These are phyloP conservation scores for Saccharata proteae DNA, from an alignment of 2,329 filamentous ascomycete species.

Conservation along the genomic window DNA sequence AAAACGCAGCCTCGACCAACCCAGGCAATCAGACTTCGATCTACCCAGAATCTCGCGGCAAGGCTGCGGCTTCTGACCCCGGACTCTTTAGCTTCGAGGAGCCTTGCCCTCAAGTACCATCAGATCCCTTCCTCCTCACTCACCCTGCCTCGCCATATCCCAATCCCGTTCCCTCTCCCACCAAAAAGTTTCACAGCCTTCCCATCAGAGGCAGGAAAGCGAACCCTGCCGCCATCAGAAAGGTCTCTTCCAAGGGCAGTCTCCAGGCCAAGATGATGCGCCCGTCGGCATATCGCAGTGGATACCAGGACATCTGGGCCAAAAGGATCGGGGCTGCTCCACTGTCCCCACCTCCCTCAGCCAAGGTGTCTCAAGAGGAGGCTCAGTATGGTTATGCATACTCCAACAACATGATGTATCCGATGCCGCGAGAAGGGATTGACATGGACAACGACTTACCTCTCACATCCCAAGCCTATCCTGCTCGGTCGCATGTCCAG, in stretches of 20 bases:
- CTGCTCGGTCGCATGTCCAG: constrained; percentile 3
- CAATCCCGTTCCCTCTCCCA: constrained; percentile 13
- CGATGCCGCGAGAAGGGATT: constrained; percentile 1
- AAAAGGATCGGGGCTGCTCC: constrained; percentile 33
- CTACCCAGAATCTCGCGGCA: constrained; percentile 20
- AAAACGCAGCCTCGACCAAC: constrained; percentile 32
- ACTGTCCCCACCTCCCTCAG: constrained; percentile 17
- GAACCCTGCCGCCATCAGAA: constrained; percentile 13
- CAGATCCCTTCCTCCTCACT: constrained; percentile 14
- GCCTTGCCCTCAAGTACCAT: constrained; percentile 9
- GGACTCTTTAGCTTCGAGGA: constrained; percentile 21
- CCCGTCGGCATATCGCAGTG: constrained; percentile 33
- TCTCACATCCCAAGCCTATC: not conserved
- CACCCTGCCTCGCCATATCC: constrained; percentile 24
- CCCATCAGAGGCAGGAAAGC: constrained; percentile 14
- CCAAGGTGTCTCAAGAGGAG: constrained; percentile 15
- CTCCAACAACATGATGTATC: constrained; percentile 8
- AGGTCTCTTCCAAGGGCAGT: constrained; percentile 30
- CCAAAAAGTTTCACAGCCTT: constrained; percentile 10
- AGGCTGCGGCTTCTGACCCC: constrained; percentile 19
- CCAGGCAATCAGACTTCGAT: constrained; percentile 18
- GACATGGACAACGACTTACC: constrained; percentile 6
- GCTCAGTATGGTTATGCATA: constrained; percentile 13
- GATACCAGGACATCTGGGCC: constrained; percentile 39
- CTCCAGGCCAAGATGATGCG: constrained; percentile 43